A percentile compares a stretch with the other conserved stretches of the same genome.
phyloP scores from a whole-genome alignment of 768 basidiomycete genomes.

The Tricholomella constricta region DNA sequence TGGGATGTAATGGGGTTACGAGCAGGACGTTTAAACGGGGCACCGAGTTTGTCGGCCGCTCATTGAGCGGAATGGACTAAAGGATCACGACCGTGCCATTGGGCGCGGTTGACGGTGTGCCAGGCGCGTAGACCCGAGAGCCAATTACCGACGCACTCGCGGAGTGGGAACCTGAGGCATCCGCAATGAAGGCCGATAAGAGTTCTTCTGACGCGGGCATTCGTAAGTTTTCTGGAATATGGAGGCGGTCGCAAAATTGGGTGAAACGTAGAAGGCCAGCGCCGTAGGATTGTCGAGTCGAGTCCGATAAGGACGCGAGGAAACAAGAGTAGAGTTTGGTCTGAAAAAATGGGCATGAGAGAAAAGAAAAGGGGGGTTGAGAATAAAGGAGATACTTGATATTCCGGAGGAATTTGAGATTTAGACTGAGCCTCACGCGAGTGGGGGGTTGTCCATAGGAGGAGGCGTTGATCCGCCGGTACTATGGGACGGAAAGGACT shows the following conservation, averaged over 20 bases:
- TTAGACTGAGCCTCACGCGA: too few species aligned
- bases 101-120: conserved; percentile 7
- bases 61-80: neutral
- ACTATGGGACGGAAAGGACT: too few species aligned
- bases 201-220: conserved; percentile 25
- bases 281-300: too few species aligned
- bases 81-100: neutral
- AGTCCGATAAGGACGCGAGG: too few species aligned
- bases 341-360: too few species aligned
- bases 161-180: neutral
- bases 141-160: conserved; percentile 15
- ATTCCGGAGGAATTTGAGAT: too few species aligned
- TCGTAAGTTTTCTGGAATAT: conserved; percentile 20
- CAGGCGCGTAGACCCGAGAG: conserved; percentile 12
- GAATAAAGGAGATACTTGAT: too few species aligned
- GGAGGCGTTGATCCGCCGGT: too few species aligned
- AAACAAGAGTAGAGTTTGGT: too few species aligned
- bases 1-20: conserved; percentile 34
- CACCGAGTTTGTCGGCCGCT: neutral
- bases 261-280: too few species aligned
- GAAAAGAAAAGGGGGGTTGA: too few species aligned
- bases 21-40: conserved; percentile 3
- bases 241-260: conserved; percentile 17
- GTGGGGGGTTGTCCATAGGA: too few species aligned
- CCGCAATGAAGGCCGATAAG: conserved; percentile 26